Percentiles rank a stretch among this genome's conserved stretches.
Evolutionary conservation across 1,284 basidiomycete genomes (phyloP).

Genomic region (Sporisorium graminicola): DNA sequence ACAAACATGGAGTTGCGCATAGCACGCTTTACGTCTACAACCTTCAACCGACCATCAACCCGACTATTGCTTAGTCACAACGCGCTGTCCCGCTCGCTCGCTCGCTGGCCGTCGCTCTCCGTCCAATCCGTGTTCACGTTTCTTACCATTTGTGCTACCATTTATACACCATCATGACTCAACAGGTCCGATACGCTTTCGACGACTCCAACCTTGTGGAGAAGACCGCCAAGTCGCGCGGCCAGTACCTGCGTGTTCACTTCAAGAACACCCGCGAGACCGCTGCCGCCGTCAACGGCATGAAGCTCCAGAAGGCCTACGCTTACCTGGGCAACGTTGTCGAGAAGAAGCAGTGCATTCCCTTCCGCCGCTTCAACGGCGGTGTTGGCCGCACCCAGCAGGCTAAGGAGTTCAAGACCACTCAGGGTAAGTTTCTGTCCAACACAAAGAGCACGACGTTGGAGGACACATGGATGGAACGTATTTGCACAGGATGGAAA

Average conservation of each 20-base stretch:
- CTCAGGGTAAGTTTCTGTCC: constrained; percentile 80
- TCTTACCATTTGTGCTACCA: constrained; percentile 20
- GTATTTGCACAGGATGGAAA: neutral
- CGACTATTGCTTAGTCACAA: neutral
- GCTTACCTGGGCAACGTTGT: constrained; percentile 92
- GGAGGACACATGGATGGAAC: neutral
- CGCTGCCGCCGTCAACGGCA: constrained; percentile 75
- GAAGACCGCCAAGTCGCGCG: constrained; percentile 76
- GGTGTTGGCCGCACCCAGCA: constrained; percentile 97
- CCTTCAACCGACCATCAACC: neutral
- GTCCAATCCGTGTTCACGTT: neutral
- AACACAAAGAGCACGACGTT: constrained; percentile 1
- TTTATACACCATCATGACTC: neutral
- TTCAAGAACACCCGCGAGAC: constrained; percentile 98
- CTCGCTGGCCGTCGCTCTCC: constrained; percentile 15
- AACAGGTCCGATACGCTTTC: constrained; percentile 68
- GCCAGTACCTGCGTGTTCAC: constrained; percentile 97
- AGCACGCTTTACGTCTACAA: neutral
- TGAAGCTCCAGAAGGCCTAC: constrained; percentile 96
- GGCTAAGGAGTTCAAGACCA: constrained; percentile 97
- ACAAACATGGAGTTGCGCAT: neutral
- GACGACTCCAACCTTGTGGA: constrained; percentile 68
- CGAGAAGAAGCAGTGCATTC: constrained; percentile 97
- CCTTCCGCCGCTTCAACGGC: constrained; percentile 96
- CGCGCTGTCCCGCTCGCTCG: neutral